These are phyloP conservation scores for Leishmania braziliensis DNA, from an alignment of 208 protist genomes.

Conservation along the genomic window DNA sequence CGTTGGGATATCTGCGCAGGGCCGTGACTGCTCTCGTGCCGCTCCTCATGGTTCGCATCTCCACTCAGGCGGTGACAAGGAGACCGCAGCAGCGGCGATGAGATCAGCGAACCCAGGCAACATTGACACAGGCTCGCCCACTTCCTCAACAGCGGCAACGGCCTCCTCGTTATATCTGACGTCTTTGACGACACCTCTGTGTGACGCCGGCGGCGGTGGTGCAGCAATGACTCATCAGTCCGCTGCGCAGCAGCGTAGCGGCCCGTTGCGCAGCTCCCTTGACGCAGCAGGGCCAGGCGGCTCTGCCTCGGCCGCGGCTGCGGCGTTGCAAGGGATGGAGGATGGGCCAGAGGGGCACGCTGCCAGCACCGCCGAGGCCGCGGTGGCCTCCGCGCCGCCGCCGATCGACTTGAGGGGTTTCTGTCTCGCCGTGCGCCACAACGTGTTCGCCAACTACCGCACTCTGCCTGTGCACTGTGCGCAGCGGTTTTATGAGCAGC, in stretches of 20 bases:
- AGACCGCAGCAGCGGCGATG: not conserved
- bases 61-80: not conserved
- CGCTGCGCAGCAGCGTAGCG: not conserved
- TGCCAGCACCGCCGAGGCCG: not conserved
- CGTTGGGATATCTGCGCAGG: not conserved
- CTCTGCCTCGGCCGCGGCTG: not conserved
- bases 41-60: not conserved
- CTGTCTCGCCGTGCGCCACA: constrained; percentile 14
- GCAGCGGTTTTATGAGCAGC: constrained; percentile 41
- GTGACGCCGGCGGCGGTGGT: not conserved
- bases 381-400: not conserved
- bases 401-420: constrained; percentile 9
- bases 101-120: not conserved
- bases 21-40: not conserved
- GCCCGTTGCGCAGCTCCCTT: not conserved
- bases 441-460: constrained; percentile 72
- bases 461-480: constrained; percentile 44
- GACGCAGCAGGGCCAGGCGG: not conserved
- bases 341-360: not conserved
- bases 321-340: not conserved
- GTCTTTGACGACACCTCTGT: not conserved
- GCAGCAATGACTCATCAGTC: not conserved
- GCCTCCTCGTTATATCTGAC: constrained; percentile 7
- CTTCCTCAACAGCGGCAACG: not conserved
- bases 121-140: not conserved